phyloP scores from a whole-genome alignment of 2,329 filamentous ascomycete species.

The Fusarium nelsonii region DNA sequence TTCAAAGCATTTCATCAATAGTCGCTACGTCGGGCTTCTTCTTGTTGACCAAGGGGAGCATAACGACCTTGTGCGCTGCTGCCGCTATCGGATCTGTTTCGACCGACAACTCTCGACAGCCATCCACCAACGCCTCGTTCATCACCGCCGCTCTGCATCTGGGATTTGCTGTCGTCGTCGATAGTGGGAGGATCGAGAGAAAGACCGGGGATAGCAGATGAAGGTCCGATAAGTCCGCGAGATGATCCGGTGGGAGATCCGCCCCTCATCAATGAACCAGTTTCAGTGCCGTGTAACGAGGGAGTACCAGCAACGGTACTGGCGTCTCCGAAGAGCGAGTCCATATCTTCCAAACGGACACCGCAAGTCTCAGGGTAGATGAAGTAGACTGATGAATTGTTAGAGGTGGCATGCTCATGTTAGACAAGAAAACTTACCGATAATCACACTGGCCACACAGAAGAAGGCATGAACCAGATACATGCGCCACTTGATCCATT shows the following conservation, averaged over 20 bases:
- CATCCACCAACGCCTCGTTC: constrained; percentile 64
- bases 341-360: constrained; percentile 96
- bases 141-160: constrained; percentile 52
- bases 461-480: constrained; percentile 98
- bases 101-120: constrained; percentile 58
- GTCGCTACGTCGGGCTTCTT: constrained; percentile 51
- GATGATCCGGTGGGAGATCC: constrained; percentile 82
- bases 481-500: constrained; percentile 91
- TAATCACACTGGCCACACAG: constrained; percentile 92
- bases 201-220: constrained; percentile 81
- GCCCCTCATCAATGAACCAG: constrained; percentile 81
- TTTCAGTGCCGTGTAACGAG: constrained; percentile 79
- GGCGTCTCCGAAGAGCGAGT: constrained; percentile 91
- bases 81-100: constrained; percentile 55
- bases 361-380: constrained; percentile 97
- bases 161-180: constrained; percentile 61
- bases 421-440: constrained; percentile 76
- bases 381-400: constrained; percentile 83
- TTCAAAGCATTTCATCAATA: constrained; percentile 42
- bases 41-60: constrained; percentile 57
- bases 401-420: constrained; percentile 35
- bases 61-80: constrained; percentile 58
- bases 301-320: constrained; percentile 85
- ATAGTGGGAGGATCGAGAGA: constrained; percentile 83
- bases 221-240: constrained; percentile 69